Conservation (phyloP, 495 filamentous ascomycete species). For the Tuber indicum region DNA sequence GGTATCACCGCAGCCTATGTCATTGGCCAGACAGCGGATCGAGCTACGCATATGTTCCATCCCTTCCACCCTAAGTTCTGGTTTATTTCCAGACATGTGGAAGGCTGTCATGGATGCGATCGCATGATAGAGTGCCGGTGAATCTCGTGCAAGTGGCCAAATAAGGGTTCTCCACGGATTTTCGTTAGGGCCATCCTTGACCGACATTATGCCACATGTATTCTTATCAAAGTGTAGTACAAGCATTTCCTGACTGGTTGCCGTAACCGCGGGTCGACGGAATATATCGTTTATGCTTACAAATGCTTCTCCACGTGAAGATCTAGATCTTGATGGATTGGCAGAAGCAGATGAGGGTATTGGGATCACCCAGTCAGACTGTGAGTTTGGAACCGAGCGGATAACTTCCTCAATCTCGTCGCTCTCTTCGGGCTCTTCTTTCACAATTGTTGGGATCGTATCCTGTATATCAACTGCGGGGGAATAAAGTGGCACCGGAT, state of each 20-base stretch:
- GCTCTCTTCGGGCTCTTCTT: slow-evolving; percentile 35
- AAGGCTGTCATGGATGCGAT: slow-evolving; percentile 70
- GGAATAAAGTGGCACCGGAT: slow-evolving; percentile 6
- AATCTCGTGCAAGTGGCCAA: slow-evolving; percentile 63
- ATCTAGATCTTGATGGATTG: slow-evolving; percentile 30
- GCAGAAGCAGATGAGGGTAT: slow-evolving; percentile 36
- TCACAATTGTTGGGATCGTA: slow-evolving; percentile 27
- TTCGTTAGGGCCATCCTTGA: slow-evolving; percentile 65
- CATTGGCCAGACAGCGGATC: slow-evolving; percentile 53
- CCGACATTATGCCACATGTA: slow-evolving; percentile 70
- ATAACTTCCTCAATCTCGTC: slow-evolving; percentile 59
- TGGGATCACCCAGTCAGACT: slow-evolving; percentile 11
- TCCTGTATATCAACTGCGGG: slow-evolving; percentile 5
- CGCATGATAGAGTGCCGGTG: slow-evolving; percentile 66
- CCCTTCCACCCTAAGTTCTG: slow-evolving; percentile 56
- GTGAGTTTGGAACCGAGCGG: slow-evolving; percentile 34
- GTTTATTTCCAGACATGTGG: slow-evolving; percentile 58
- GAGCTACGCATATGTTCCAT: slow-evolving; percentile 68
- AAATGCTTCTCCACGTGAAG: slow-evolving; percentile 22
- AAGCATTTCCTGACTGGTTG: slow-evolving; percentile 58
- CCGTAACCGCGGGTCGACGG: slow-evolving; percentile 47
- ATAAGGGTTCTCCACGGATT: slow-evolving; percentile 73
- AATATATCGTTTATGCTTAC: slow-evolving; percentile 42
- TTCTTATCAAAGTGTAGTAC: slow-evolving; percentile 61
- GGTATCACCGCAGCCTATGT: slow-evolving; percentile 53